These are phyloP conservation scores for Pyrenophora graminea DNA, from an alignment of 2,329 filamentous ascomycete species.

Conservation along the genomic window DNA sequence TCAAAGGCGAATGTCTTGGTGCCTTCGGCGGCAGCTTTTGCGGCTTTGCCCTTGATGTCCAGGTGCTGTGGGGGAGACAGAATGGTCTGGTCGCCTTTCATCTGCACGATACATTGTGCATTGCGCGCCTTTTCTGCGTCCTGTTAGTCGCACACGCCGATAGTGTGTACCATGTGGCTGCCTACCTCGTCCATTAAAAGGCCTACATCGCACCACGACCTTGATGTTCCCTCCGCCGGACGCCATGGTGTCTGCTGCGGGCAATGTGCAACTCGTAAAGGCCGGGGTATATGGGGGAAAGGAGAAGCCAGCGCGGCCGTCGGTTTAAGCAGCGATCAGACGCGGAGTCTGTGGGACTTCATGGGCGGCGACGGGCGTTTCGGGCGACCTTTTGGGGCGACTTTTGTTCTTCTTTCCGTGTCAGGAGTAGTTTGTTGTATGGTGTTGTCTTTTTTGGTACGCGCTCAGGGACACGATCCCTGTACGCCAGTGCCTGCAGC, in stretches of 20 bases:
- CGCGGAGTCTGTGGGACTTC: constrained; percentile 30
- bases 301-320: constrained; percentile 23
- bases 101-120: constrained; percentile 95
- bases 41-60: constrained; percentile 64
- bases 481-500: constrained; percentile 13
- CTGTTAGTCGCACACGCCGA: constrained; percentile 16
- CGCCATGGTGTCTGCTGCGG: constrained; percentile 56
- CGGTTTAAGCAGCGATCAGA: constrained; percentile 24
- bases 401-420: constrained; percentile 7
- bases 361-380: constrained; percentile 29
- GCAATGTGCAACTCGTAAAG: not conserved
- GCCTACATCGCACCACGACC: constrained; percentile 95
- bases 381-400: constrained; percentile 1
- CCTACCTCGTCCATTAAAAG: constrained; percentile 92
- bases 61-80: constrained; percentile 70
- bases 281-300: constrained; percentile 16
- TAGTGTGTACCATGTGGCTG: not conserved
- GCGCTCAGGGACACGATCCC: constrained; percentile 36
- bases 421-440: constrained; percentile 30
- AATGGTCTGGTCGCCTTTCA: constrained; percentile 91
- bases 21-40: constrained; percentile 66
- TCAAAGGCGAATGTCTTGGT: constrained; percentile 94
- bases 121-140: constrained; percentile 81
- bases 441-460: constrained; percentile 31
- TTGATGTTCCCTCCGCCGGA: constrained; percentile 95